A percentile compares a stretch with the other conserved stretches of the same genome.
phyloP scores from a whole-genome alignment of 2,329 filamentous ascomycete genomes.

The Periconia sp. region DNA sequence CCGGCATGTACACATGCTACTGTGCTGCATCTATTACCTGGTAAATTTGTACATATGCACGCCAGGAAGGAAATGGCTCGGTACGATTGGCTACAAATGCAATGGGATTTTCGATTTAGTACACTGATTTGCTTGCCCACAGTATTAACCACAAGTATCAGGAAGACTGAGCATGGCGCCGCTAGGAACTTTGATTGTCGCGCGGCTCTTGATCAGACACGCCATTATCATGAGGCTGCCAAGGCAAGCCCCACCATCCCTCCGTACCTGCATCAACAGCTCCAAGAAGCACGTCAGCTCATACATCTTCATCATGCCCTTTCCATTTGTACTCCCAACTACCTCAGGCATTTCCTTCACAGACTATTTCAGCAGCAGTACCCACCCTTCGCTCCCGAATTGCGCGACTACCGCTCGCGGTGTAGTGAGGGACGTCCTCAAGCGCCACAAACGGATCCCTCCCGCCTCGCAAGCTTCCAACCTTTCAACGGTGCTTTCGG shows the following conservation, averaged over 20 bases:
- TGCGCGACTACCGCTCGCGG: constrained; percentile 82
- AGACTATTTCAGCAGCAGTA: constrained; percentile 75
- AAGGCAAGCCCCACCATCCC: constrained; percentile 31
- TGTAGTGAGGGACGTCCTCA: constrained; percentile 81
- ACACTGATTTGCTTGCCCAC: too few relatives aligned
- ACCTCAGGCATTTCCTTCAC: constrained; percentile 87
- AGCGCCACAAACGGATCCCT: constrained; percentile 87
- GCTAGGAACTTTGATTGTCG: too few relatives aligned
- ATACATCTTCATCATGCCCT: constrained; percentile 71
- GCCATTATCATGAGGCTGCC: constrained; percentile 13
- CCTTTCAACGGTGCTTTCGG: constrained; percentile 71
- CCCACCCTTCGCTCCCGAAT: constrained; percentile 87
- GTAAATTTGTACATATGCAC: constrained; percentile 36
- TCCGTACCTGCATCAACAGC: constrained; percentile 32
- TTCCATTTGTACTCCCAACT: constrained; percentile 84
- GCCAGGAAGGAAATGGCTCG: constrained; percentile 5
- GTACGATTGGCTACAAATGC: neutral
- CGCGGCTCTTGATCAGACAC: neutral
- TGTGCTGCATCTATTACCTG: constrained; percentile 22
- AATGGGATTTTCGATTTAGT: neutral
- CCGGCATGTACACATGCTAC: constrained; percentile 12
- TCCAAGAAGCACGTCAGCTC: constrained; percentile 8
- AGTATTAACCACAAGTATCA: neutral
- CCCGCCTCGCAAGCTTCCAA: constrained; percentile 72
- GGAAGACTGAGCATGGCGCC: neutral